phyloP scores from a whole-genome alignment of 495 filamentous ascomycete genomes.

The Aspergillus affinis region DNA sequence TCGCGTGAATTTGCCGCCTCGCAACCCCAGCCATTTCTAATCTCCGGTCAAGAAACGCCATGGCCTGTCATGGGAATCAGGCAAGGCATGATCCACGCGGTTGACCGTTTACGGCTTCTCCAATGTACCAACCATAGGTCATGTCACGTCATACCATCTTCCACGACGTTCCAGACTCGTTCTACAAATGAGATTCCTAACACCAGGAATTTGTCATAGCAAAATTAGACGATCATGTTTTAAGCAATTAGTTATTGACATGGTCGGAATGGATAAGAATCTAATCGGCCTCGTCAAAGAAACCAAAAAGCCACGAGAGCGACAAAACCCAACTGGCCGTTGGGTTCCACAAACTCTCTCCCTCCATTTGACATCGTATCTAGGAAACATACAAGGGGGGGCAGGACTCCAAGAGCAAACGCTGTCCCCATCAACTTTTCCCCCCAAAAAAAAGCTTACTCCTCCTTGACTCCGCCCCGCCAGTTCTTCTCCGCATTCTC shows the following conservation, averaged over 20 bases:
- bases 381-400: slow-evolving; percentile 18
- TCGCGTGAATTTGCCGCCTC: not conserved
- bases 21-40: not conserved
- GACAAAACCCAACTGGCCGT: not conserved
- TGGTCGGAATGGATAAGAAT: not conserved
- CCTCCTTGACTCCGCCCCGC: slow-evolving; percentile 85
- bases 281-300: not conserved
- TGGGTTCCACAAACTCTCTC: not conserved
- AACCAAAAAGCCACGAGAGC: not conserved
- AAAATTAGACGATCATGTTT: not conserved
- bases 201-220: no score
- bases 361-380: slow-evolving; percentile 3
- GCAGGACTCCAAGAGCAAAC: not conserved
- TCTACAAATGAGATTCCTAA: not conserved
- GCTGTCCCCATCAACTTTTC: not conserved
- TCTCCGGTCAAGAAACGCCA: not conserved
- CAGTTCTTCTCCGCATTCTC: slow-evolving; percentile 83
- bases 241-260: slow-evolving; percentile 9
- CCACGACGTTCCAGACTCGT: not conserved
- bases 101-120: not conserved
- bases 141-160: not conserved
- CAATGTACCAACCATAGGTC: not conserved
- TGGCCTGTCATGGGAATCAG: not conserved
- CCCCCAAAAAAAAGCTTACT: slow-evolving; percentile 52
- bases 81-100: no score